phyloP scores from a whole-genome alignment of 2,329 filamentous ascomycete genomes.

The Chaetomium sp. region DNA sequence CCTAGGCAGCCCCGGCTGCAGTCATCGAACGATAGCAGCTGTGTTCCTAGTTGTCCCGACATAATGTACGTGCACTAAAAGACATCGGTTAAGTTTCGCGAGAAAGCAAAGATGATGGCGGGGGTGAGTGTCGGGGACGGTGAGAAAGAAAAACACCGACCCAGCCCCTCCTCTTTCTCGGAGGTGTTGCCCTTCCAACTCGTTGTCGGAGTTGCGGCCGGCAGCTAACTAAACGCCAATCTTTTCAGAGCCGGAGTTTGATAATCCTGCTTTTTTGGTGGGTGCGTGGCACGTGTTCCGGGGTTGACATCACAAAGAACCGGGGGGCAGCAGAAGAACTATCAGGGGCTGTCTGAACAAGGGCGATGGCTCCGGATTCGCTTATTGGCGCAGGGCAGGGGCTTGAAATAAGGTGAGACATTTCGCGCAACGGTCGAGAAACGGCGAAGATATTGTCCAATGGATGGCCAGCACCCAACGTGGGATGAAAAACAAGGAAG shows the following conservation, averaged over 20 bases:
- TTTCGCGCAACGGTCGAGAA: constrained; percentile 18
- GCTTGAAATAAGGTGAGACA: constrained; percentile 18
- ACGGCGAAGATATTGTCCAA: constrained; percentile 12
- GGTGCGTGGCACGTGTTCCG: background rate
- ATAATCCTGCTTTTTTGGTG: too few relatives aligned
- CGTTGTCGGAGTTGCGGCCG: too few relatives aligned
- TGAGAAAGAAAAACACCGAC: too few relatives aligned
- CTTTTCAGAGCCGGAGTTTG: too few relatives aligned
- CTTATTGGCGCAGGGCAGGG: background rate
- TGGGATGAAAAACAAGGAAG: background rate
- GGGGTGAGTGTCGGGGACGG: too few relatives aligned
- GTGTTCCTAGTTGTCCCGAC: background rate
- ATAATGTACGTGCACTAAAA: background rate
- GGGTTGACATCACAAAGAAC: background rate
- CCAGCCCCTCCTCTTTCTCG: too few relatives aligned
- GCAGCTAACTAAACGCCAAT: too few relatives aligned
- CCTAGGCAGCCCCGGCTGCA: constrained; percentile 6
- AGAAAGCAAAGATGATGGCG: too few relatives aligned
- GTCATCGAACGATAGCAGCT: constrained; percentile 1
- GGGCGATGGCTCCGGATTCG: background rate
- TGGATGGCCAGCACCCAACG: background rate
- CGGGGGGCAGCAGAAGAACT: background rate
- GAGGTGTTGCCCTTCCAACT: too few relatives aligned
- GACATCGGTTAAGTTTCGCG: too few relatives aligned
- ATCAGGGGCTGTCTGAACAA: background rate